Conservation (phyloP, 176 grass and related monocot species). For the Carex cristatella region DNA sequence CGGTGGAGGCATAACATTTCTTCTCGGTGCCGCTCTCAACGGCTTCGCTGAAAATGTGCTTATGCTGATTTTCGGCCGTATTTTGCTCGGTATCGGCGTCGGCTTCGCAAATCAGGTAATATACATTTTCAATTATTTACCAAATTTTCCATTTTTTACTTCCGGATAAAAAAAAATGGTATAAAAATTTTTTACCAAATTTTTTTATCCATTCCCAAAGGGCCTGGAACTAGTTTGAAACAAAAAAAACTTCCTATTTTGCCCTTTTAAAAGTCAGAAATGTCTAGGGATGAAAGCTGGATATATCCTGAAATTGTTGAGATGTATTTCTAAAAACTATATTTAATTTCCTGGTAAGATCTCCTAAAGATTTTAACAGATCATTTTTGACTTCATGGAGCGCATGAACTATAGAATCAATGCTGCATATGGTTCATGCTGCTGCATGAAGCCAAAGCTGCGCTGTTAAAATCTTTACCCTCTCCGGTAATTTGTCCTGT, state of each 20-base stretch:
- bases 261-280: not conserved
- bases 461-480: no score
- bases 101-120: slow-evolving; percentile 87
- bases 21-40: slow-evolving; percentile 64
- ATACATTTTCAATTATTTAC: not conserved
- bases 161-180: not conserved
- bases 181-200: not conserved
- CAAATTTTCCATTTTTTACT: not conserved
- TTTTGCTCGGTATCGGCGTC: slow-evolving; percentile 87
- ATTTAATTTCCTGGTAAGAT: not conserved
- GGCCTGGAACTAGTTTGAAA: not conserved
- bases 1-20: slow-evolving; percentile 77
- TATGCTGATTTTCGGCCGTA: slow-evolving; percentile 88
- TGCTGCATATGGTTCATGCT: no score
- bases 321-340: not conserved
- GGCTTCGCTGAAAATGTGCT: slow-evolving; percentile 53
- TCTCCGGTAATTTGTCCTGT: not conserved
- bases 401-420: no score
- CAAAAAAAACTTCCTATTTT: not conserved
- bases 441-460: no score
- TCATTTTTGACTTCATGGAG: no score
- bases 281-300: not conserved
- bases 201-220: not conserved
- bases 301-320: not conserved
- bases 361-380: no score